Percentiles rank a stretch among this genome's conserved stretches.
phyloP scores from a whole-genome alignment of 2,329 filamentous ascomycete genomes.

The Trichoderma atroviride region DNA sequence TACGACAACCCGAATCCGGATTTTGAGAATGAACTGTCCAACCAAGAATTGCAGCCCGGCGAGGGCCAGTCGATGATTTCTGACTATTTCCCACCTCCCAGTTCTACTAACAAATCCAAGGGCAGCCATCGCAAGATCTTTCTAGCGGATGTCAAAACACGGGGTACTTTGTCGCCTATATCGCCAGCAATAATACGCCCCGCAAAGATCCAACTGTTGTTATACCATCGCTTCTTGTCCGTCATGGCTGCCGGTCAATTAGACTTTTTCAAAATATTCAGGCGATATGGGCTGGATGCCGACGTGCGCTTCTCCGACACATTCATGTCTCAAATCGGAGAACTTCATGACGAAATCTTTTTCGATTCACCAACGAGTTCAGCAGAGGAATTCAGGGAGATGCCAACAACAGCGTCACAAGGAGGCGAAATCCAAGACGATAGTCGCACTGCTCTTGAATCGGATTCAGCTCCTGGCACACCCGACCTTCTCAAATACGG shows the following conservation, averaged over 20 bases:
- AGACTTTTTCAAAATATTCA: slow-evolving; percentile 68
- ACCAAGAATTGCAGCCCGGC: slow-evolving; percentile 36
- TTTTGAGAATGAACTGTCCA: slow-evolving; percentile 62
- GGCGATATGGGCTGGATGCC: slow-evolving; percentile 70
- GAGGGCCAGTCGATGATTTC: slow-evolving; percentile 45
- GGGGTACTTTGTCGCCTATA: slow-evolving; percentile 65
- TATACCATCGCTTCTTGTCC: slow-evolving; percentile 85
- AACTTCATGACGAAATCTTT: slow-evolving; percentile 67
- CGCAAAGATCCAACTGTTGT: slow-evolving; percentile 81
- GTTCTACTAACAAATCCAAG: background rate
- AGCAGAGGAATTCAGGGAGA: slow-evolving; percentile 9
- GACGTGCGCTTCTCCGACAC: slow-evolving; percentile 71
- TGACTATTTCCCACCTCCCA: slow-evolving; percentile 43
- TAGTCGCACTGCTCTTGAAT: background rate
- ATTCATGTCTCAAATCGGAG: slow-evolving; percentile 75
- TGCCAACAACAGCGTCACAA: background rate
- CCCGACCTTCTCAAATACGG: slow-evolving; percentile 50
- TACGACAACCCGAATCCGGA: slow-evolving; percentile 73
- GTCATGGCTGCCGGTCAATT: slow-evolving; percentile 72
- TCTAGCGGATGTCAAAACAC: slow-evolving; percentile 87
- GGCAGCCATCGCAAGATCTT: slow-evolving; percentile 54
- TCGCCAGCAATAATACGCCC: slow-evolving; percentile 70
- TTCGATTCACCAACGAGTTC: slow-evolving; percentile 51
- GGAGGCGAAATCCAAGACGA: slow-evolving; percentile 22
- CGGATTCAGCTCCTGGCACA: slow-evolving; percentile 27